A percentile compares a stretch with the other conserved stretches of the same genome.
Conservation (phyloP, 2,329 filamentous ascomycete species). For the Sporothrix luriei region DNA sequence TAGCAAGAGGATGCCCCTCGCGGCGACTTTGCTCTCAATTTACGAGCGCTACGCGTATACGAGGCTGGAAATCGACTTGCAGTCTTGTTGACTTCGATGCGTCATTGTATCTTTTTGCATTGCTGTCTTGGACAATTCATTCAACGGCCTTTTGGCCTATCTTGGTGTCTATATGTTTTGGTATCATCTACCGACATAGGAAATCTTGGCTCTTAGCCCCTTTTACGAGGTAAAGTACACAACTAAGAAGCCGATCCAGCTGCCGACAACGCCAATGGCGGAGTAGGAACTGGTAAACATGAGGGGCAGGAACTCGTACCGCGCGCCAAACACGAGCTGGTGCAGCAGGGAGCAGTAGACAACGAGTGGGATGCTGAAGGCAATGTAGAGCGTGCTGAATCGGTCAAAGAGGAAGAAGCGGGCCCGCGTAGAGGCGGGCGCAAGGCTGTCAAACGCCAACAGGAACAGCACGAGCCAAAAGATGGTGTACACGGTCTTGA, state of each 20-base stretch:
- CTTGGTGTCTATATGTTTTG: background rate
- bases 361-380: conserved; percentile 84
- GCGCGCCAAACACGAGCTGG: conserved; percentile 76
- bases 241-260: conserved; percentile 91
- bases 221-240: conserved; percentile 73
- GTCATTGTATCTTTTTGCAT: background rate
- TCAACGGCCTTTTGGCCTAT: background rate
- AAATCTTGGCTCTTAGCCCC: background rate
- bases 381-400: conserved; percentile 86
- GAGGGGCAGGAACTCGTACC: conserved; percentile 85
- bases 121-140: background rate
- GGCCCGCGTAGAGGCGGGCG: conserved; percentile 77
- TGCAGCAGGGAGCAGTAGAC: conserved; percentile 86
- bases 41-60: background rate
- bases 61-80: background rate
- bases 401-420: conserved; percentile 89
- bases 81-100: conserved; percentile 3
- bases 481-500: conserved; percentile 91
- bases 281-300: conserved; percentile 98
- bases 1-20: too few species aligned
- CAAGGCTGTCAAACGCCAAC: conserved; percentile 81
- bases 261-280: conserved; percentile 90
- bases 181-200: background rate
- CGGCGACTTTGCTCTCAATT: background rate
- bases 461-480: conserved; percentile 89